phyloP scores from a whole-genome alignment of 257 asterid species.

The Hygrophila difformis region DNA sequence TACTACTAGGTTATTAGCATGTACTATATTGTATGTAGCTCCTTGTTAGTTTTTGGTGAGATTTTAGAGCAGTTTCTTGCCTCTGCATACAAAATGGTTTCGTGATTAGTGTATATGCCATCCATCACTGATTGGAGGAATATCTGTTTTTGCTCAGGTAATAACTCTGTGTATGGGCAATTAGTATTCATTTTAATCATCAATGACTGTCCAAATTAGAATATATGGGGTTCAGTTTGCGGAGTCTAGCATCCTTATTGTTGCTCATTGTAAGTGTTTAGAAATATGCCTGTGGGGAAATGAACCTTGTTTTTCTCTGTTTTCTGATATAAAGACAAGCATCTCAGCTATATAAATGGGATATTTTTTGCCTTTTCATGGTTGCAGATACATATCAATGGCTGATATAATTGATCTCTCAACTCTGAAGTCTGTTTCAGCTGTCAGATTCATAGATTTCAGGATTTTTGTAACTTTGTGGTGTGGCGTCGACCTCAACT shows the following conservation, averaged over 20 bases:
- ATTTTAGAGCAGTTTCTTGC: neutral
- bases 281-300: neutral
- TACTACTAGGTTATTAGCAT: neutral
- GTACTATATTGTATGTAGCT: neutral
- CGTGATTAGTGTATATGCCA: neutral
- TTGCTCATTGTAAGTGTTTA: neutral
- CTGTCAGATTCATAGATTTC: constrained; percentile 61
- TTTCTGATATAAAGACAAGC: neutral
- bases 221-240: too few species aligned
- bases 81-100: neutral
- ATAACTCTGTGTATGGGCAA: too few species aligned
- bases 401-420: constrained; percentile 68
- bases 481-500: constrained; percentile 56
- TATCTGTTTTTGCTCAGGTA: neutral
- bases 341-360: constrained; percentile 1
- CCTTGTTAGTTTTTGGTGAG: neutral
- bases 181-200: too few species aligned
- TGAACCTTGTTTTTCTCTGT: constrained; percentile 1
- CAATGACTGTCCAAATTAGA: too few species aligned
- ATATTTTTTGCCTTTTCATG: constrained; percentile 9
- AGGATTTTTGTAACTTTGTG: constrained; percentile 54
- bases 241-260: too few species aligned
- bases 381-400: constrained; percentile 78
- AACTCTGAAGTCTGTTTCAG: constrained; percentile 37
- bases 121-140: constrained; percentile 8